Evolutionary conservation across 2,329 filamentous ascomycete species (phyloP).

Genomic region (Ascosphaera acerosa): DNA sequence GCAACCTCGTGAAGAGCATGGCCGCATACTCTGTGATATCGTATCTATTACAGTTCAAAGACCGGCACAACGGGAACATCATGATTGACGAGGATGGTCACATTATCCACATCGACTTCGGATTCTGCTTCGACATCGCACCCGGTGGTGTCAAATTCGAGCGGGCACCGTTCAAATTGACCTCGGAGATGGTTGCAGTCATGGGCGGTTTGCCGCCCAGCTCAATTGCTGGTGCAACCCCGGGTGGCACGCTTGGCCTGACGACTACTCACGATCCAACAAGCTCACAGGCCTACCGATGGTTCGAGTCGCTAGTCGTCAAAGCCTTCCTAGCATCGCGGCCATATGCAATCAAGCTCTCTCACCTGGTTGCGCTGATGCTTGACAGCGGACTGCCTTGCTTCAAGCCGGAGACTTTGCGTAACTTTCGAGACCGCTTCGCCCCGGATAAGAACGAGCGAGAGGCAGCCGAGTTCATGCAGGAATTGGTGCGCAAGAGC

Average conservation of each 20-base stretch:
- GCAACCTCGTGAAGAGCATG: constrained; percentile 98
- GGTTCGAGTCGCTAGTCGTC: constrained; percentile 89
- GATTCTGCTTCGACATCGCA: constrained; percentile 97
- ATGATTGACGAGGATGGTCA: constrained; percentile 97
- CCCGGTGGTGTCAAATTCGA: constrained; percentile 95
- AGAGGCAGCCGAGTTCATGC: constrained; percentile 88
- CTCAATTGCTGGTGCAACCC: constrained; percentile 9
- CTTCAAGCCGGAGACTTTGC: constrained; percentile 89
- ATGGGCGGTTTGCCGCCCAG: constrained; percentile 41
- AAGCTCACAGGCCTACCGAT: constrained; percentile 68
- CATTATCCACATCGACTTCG: constrained; percentile 96
- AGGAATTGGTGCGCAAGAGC: constrained; percentile 68
- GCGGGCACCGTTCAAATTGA: constrained; percentile 93
- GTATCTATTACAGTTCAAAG: constrained; percentile 94
- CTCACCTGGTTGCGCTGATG: constrained; percentile 81
- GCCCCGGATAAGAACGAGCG: constrained; percentile 76
- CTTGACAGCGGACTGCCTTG: constrained; percentile 87
- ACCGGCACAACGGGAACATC: constrained; percentile 97
- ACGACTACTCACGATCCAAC: constrained; percentile 19
- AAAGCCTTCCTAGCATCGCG: constrained; percentile 82
- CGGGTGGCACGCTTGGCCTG: not conserved
- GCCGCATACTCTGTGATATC: constrained; percentile 94
- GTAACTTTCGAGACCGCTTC: constrained; percentile 79
- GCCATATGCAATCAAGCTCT: constrained; percentile 67
- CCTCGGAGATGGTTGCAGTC: constrained; percentile 92